phyloP scores from a whole-genome alignment of 2,329 filamentous ascomycete genomes.

The Trichoderma afroharzianum region DNA sequence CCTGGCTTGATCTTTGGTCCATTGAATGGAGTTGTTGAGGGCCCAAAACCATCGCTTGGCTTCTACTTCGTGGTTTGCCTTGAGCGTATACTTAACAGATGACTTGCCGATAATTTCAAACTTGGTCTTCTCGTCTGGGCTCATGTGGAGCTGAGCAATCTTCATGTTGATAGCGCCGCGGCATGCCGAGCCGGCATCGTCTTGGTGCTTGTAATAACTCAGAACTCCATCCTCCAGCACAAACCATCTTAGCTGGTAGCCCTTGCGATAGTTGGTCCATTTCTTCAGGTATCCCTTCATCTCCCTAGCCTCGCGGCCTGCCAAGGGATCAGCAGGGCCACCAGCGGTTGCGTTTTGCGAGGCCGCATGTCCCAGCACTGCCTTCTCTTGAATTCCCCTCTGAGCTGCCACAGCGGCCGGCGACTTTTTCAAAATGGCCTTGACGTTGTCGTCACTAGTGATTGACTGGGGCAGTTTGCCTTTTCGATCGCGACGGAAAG shows the following conservation, averaged over 20 bases:
- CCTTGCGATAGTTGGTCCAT: conserved; percentile 98
- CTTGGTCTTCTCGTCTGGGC: conserved; percentile 91
- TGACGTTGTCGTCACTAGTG: conserved; percentile 88
- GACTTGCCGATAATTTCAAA: conserved; percentile 98
- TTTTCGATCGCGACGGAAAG: conserved; percentile 90
- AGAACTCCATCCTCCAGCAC: conserved; percentile 95
- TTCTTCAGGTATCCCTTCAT: conserved; percentile 99
- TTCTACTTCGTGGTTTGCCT: conserved; percentile 96
- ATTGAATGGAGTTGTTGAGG: conserved; percentile 97
- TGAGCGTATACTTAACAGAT: conserved; percentile 96
- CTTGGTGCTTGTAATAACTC: conserved; percentile 99
- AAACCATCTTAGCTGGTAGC: conserved; percentile 96
- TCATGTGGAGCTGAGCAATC: conserved; percentile 93
- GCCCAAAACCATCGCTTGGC: conserved; percentile 99
- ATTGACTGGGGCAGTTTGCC: conserved; percentile 95
- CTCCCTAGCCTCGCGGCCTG: conserved; percentile 83
- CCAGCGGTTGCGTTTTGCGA: conserved; percentile 53
- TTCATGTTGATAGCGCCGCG: conserved; percentile 98
- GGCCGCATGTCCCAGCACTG: conserved; percentile 74
- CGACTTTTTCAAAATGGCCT: conserved; percentile 86
- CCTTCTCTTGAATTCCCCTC: conserved; percentile 93
- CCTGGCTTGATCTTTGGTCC: conserved; percentile 93
- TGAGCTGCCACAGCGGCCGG: conserved; percentile 93
- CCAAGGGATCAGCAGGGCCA: conserved; percentile 56
- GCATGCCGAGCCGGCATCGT: conserved; percentile 92